Base-by-base conservation (phyloP, 352 stramenopile genomes). In the Phytophthora hybrid region DNA sequence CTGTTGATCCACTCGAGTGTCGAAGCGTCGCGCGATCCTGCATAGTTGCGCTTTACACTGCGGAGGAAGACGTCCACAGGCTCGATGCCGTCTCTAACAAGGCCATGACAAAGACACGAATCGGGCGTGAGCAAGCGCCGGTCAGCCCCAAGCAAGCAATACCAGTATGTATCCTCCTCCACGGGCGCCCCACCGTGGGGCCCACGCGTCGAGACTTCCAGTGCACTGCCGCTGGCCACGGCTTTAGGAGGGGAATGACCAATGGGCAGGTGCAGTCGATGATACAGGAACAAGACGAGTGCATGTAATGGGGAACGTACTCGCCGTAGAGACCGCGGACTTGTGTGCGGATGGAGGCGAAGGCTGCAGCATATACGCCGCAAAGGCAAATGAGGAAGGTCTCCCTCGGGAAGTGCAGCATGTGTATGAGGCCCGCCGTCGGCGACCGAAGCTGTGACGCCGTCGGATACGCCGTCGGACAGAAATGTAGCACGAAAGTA, bases 331-430 rank as follows among this genome's bases (percentile, higher is more conserved):
- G 84, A 29, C 91, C 90, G n/a, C 78, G 85, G 53, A 91, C 91
- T 80, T 98, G 91, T 7, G 75, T 52, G 51, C 85, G 91, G 62
- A 96, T 94, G 3, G 91, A 97, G 16, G 83, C 79, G 59, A 97
- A 97, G 11, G 93, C 90, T 34, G 51, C 55, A 14, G 64, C 68
- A 54, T 93, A 92, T 49, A 93, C 68, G 1, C 46, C 63, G 47
- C 79, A 90, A 58, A 91, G 54, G 8, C 67, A 71, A 32, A 77
- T 78, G 18, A 91, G 67, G 71, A 91, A 89, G 46, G 44, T 39
- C 13, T 75, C 56, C 29, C 81, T 74, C 8, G 72, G 77, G 70
- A 89, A 89, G 32, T 23, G 31, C 39, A 81, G 62, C 69, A 69
- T 75, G 56, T 3, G 46, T 39, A 61, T 41, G 34, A 13, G 65